These are phyloP conservation scores for Bryoerythrophyllum caledonicum DNA, from an alignment of 225 moss, liverwort and hornwort species.

Conservation along the genomic window DNA sequence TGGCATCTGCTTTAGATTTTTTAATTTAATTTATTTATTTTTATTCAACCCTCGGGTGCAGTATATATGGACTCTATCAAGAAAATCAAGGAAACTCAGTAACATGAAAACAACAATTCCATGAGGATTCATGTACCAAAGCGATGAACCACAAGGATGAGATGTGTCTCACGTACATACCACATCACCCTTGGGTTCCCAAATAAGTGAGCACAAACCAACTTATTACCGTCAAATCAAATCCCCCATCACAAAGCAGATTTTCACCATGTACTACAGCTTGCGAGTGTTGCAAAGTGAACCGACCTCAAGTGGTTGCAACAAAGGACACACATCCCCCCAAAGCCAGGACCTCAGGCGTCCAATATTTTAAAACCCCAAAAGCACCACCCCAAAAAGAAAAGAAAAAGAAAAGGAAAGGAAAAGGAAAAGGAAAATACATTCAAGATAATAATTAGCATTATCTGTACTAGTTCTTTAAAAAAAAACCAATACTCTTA, in stretches of 20 bases:
- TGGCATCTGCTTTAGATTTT: no score
- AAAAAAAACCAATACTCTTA: no score
- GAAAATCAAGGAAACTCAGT: neutral
- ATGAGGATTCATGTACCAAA: neutral
- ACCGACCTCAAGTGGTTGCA: neutral
- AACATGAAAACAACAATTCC: no score
- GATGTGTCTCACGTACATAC: neutral
- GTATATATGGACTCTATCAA: neutral
- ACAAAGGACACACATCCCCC: neutral
- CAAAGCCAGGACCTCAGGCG: neutral
- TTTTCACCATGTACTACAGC: slow-evolving; percentile 1
- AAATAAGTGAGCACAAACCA: neutral
- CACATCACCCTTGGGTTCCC: neutral
- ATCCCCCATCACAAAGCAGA: neutral
- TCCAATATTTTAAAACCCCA: neutral
- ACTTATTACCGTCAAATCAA: neutral
- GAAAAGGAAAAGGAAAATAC: no score
- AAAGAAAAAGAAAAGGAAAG: no score
- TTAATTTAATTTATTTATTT: no score
- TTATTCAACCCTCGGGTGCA: no score
- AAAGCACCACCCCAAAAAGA: no score
- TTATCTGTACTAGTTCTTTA: no score
- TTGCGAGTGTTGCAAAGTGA: neutral
- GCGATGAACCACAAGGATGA: neutral
- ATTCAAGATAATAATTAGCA: no score